phyloP scores from a whole-genome alignment of 345 rosid genomes.

The Citrus cavaleriei region DNA sequence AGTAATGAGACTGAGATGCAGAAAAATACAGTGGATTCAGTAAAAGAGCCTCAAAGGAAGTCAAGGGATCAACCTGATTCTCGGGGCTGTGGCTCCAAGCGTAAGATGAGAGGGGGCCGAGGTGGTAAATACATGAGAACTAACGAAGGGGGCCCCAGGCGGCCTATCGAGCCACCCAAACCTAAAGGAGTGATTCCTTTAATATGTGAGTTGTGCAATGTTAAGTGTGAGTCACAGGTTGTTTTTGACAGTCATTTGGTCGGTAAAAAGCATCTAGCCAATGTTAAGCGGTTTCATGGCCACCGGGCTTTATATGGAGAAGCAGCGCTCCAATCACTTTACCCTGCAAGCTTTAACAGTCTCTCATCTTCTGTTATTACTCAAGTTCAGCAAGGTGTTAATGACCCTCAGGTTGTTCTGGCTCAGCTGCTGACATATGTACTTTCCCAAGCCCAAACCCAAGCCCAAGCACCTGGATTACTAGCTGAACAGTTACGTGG shows the following conservation, averaged over 20 bases:
- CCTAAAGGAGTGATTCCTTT: slow-evolving; percentile 26
- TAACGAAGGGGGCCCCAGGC: slow-evolving; percentile 27
- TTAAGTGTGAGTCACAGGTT: slow-evolving; percentile 33
- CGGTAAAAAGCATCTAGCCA: slow-evolving; percentile 38
- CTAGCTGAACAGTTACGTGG: slow-evolving; percentile 11
- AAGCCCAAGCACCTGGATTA: slow-evolving; percentile 19
- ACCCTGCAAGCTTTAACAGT: slow-evolving; percentile 21
- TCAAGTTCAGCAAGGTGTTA: slow-evolving; percentile 26
- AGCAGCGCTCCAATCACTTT: slow-evolving; percentile 28
- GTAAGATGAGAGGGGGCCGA: slow-evolving; percentile 28
- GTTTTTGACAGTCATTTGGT: slow-evolving; percentile 36
- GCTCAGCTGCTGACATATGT: slow-evolving; percentile 37
- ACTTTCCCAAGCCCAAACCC: slow-evolving; percentile 29
- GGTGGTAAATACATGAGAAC: slow-evolving; percentile 24
- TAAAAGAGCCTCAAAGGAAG: slow-evolving; percentile 20
- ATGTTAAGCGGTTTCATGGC: slow-evolving; percentile 28
- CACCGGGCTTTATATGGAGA: slow-evolving; percentile 29
- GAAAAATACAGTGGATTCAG: slow-evolving; percentile 15
- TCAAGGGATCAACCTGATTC: slow-evolving; percentile 19
- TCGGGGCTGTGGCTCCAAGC: slow-evolving; percentile 19
- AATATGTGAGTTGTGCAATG: slow-evolving; percentile 38
- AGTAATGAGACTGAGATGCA: slow-evolving; percentile 20
- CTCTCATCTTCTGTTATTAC: slow-evolving; percentile 23
- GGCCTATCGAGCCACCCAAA: slow-evolving; percentile 25
- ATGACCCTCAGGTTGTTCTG: slow-evolving; percentile 41